Base-by-base conservation (phyloP, 176 grass and related monocot species). In the Paspalum notatum region DNA sequence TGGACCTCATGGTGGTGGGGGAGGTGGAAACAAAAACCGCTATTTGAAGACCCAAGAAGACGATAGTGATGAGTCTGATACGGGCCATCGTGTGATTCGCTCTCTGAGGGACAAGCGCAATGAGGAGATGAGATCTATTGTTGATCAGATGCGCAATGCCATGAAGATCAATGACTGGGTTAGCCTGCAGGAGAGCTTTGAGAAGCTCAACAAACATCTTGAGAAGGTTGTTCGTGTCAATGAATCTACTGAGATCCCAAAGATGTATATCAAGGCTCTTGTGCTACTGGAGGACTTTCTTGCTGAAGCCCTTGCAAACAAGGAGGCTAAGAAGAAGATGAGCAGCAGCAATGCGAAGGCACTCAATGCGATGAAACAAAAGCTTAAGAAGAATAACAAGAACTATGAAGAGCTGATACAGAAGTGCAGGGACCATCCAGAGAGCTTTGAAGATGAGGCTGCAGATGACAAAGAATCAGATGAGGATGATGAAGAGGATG, bases 141-240 rank as follows among this genome's bases (percentile, higher is more conserved):
- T 91, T 16, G 90, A 98, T 51, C 95, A 98, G 88, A 98, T 98
- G 88, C 87, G 84, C 42, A 98, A 98, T 83, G 92, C 95, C 10
- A 98, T 92, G 81, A 98, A 98, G 80, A 98, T 98, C 56, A 98
- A 98, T 69, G 95, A 98, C 75, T 98, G 95, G 90, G 86, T 95
- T 51, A 98, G 89, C 74, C 80, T 98, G 46, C 89, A 91, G 45
- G 95, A 98, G 80, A 91, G 85, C 72, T 98, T 95, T 66, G 95
- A 98, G 45, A 98, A 95, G 75, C 68, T 98, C 25, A 98, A 98
- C 83, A 98, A 98, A 82, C 95, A 98, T 80, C 84, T 98, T 26
- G 92, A 98, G 84, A 98, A 98, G 84, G 90, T 98, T 71, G 81
- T 86, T 24, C 85, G 95, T 57, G 88, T 98, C 43, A 95, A 93